These are phyloP conservation scores for Beauveria scarabaeidicola DNA, from an alignment of 2,329 filamentous ascomycete genomes.

Conservation along the genomic window DNA sequence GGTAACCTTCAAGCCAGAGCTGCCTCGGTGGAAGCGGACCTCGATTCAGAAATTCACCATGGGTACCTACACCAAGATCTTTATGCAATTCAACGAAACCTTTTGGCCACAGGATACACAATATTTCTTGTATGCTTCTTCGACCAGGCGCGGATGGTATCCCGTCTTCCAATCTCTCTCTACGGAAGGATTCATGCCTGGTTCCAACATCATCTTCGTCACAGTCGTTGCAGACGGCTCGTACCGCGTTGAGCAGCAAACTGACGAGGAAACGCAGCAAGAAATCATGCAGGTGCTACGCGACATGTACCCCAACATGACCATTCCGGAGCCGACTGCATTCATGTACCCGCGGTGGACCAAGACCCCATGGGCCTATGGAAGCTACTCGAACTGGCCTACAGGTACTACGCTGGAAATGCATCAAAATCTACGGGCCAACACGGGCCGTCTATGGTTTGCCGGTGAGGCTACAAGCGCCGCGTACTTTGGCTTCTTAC, in stretches of 20 bases:
- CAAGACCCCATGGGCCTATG: constrained; percentile 35
- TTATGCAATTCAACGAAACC: constrained; percentile 57
- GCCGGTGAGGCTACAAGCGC: constrained; percentile 56
- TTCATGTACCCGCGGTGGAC: constrained; percentile 57
- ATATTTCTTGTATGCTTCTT: constrained; percentile 38
- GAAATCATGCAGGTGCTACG: constrained; percentile 50
- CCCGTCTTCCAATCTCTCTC: constrained; percentile 58
- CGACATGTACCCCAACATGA: constrained; percentile 50
- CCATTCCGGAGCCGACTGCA: constrained; percentile 49
- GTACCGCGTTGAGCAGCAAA: constrained; percentile 50
- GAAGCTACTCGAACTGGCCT: constrained; percentile 63
- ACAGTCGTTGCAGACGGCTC: constrained; percentile 51
- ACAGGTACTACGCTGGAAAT: constrained; percentile 52
- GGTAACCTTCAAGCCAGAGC: constrained; percentile 47
- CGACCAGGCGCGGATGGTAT: constrained; percentile 32
- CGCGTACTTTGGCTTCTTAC: constrained; percentile 57
- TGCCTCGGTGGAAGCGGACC: constrained; percentile 56
- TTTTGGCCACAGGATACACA: constrained; percentile 49
- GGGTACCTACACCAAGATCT: constrained; percentile 67
- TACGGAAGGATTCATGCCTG: constrained; percentile 47
- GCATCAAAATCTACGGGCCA: constrained; percentile 61
- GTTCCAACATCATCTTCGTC: constrained; percentile 56
- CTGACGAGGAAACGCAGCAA: constrained; percentile 46
- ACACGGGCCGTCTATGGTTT: constrained; percentile 52
- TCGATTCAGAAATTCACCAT: constrained; percentile 58